phyloP scores from a whole-genome alignment of 2,329 filamentous ascomycete genomes.

The Rutstroemia sp. region DNA sequence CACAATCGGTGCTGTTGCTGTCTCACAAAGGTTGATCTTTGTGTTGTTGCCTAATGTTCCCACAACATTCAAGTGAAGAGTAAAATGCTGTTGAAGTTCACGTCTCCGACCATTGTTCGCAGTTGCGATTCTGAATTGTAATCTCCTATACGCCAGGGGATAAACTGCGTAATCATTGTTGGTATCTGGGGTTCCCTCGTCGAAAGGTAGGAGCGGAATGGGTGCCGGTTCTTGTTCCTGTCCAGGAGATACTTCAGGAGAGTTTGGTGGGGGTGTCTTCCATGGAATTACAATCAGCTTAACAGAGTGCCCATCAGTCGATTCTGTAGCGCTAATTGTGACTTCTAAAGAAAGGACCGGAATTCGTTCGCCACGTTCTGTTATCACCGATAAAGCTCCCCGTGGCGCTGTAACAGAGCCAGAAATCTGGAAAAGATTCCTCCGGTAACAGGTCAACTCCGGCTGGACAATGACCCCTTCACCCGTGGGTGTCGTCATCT shows the following conservation, averaged over 20 bases:
- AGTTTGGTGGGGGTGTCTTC: slow-evolving; percentile 86
- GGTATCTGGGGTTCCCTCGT: slow-evolving; percentile 35
- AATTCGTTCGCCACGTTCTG: slow-evolving; percentile 76
- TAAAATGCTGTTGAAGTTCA: slow-evolving; percentile 93
- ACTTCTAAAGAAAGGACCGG: slow-evolving; percentile 79
- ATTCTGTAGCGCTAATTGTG: slow-evolving; percentile 86
- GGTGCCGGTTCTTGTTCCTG: slow-evolving; percentile 80
- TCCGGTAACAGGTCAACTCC: slow-evolving; percentile 90
- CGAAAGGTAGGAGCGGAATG: slow-evolving; percentile 64
- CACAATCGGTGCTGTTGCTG: slow-evolving; percentile 83
- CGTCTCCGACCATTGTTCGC: slow-evolving; percentile 93
- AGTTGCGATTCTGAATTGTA: slow-evolving; percentile 91
- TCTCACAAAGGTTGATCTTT: slow-evolving; percentile 75
- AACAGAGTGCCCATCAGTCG: slow-evolving; percentile 84
- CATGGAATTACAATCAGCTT: slow-evolving; percentile 95
- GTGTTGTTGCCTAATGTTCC: slow-evolving; percentile 77
- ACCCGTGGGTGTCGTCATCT: slow-evolving; percentile 39
- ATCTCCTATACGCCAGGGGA: slow-evolving; percentile 85
- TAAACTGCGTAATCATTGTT: slow-evolving; percentile 74
- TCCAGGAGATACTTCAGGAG: slow-evolving; percentile 55
- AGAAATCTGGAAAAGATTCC: slow-evolving; percentile 94
- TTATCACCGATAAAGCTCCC: slow-evolving; percentile 70
- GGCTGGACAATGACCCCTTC: slow-evolving; percentile 52
- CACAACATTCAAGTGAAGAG: slow-evolving; percentile 78
- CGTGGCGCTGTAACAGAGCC: slow-evolving; percentile 78